A percentile compares a stretch with the other conserved stretches of the same genome.
These are phyloP conservation scores for Tulasnella sp. DNA, from an alignment of 768 basidiomycete genomes.

Conservation along the genomic window DNA sequence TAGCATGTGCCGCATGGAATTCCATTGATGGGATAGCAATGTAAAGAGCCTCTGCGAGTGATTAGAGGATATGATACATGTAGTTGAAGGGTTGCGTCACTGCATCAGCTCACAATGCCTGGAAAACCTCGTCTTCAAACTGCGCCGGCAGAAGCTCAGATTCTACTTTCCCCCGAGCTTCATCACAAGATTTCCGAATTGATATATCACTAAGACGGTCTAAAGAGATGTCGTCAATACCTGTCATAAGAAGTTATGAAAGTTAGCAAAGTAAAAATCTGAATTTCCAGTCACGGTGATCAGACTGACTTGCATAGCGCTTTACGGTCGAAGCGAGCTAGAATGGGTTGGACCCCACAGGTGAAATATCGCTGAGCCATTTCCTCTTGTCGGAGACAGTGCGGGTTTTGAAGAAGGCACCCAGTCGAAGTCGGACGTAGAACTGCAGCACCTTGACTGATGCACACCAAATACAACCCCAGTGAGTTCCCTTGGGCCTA, in stretches of 20 bases:
- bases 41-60: constrained; percentile 34
- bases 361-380: constrained; percentile 23
- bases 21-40: constrained; percentile 58
- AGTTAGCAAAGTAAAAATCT: too few species aligned
- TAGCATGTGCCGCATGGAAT: constrained; percentile 52
- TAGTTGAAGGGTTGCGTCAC: background rate
- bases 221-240: constrained; percentile 63
- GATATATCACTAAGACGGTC: constrained; percentile 75
- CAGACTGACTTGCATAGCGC: constrained; percentile 45
- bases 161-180: constrained; percentile 35
- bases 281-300: background rate
- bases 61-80: constrained; percentile 30
- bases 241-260: background rate
- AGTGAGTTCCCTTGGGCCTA: background rate
- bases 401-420: constrained; percentile 1
- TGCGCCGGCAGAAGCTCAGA: constrained; percentile 45
- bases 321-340: constrained; percentile 32
- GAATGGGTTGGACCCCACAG: constrained; percentile 51
- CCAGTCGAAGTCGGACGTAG: background rate
- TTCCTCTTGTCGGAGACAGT: background rate
- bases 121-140: constrained; percentile 48
- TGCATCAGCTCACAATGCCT: constrained; percentile 35
- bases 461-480: too few species aligned
- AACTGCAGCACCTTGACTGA: background rate
- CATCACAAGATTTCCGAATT: constrained; percentile 46